These are phyloP conservation scores for Cucurbita argyrosperma DNA, from an alignment of 306 rosid species.

Conservation along the genomic window DNA sequence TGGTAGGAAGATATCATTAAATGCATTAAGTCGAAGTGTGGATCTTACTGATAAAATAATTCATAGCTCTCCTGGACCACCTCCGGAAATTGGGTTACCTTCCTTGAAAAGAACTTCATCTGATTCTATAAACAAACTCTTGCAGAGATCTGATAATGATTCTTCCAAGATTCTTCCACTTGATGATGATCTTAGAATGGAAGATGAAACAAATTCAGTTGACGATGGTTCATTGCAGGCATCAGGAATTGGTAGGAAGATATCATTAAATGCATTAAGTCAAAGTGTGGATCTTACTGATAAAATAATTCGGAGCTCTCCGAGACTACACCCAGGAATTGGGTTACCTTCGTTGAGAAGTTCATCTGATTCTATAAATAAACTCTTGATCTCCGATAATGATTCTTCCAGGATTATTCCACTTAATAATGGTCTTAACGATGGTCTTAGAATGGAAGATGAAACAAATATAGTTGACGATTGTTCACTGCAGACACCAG, in stretches of 20 bases:
- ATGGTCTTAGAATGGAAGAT: conserved; percentile 23
- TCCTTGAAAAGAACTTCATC: conserved; percentile 43
- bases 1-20: conserved; percentile 52
- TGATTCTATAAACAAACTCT: conserved; percentile 26
- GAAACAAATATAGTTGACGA: conserved; percentile 30
- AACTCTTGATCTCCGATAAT: conserved; percentile 23
- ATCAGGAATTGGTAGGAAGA: conserved; percentile 42
- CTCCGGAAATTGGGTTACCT: conserved; percentile 36
- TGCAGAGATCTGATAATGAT: conserved; percentile 41
- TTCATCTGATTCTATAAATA: conserved; percentile 28
- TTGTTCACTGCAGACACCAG: conserved; percentile 22
- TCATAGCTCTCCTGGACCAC: conserved; percentile 25
- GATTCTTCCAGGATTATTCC: conserved; percentile 26
- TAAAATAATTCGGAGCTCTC: conserved; percentile 24
- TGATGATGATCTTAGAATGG: conserved; percentile 28
- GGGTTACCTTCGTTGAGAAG: conserved; percentile 43
- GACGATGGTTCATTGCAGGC: conserved; percentile 32
- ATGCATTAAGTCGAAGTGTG: conserved; percentile 28
- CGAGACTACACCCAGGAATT: conserved; percentile 29
- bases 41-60: conserved; percentile 47
- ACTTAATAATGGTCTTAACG: conserved; percentile 20
- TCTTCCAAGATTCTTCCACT: conserved; percentile 20
- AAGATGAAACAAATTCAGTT: conserved; percentile 22
- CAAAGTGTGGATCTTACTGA: conserved; percentile 52
- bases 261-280: conserved; percentile 35